phyloP scores from a whole-genome alignment of 2,329 filamentous ascomycete species.

The Tympanopsis confertula region DNA sequence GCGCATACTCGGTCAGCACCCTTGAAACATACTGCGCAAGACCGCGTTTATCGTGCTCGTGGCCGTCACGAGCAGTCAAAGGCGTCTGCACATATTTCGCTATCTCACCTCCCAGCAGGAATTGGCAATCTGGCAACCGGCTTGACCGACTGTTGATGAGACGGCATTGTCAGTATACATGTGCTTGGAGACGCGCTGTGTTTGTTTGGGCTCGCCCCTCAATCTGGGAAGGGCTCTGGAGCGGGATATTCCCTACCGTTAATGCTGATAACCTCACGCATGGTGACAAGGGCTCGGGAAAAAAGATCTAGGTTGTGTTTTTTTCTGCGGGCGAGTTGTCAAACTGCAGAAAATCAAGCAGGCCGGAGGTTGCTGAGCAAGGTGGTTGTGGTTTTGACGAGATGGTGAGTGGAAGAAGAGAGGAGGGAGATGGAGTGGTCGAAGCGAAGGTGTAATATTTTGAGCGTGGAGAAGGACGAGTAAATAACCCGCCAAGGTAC shows the following conservation, averaged over 20 bases:
- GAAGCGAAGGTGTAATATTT: constrained; percentile 11
- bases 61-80: too few relatives aligned
- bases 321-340: constrained; percentile 5
- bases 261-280: constrained; percentile 99
- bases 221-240: constrained; percentile 3
- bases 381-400: constrained; percentile 3
- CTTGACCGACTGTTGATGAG: constrained; percentile 76
- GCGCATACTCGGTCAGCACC: constrained; percentile 11
- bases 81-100: too few relatives aligned
- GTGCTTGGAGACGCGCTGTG: constrained; percentile 12
- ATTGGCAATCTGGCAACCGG: constrained; percentile 99
- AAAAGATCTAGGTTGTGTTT: constrained; percentile 3
- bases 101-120: constrained; percentile 99
- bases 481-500: too few relatives aligned
- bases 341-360: constrained; percentile 11
- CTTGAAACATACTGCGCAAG: not conserved
- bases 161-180: constrained; percentile 39
- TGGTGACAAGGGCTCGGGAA: constrained; percentile 39
- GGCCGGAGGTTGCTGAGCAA: constrained; percentile 10
- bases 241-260: constrained; percentile 59
- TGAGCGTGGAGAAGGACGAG: too few relatives aligned
- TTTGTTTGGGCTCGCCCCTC: not conserved
- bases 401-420: constrained; percentile 14
- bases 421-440: constrained; percentile 15
- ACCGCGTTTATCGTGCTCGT: too few relatives aligned